A percentile compares a stretch with the other conserved stretches of the same genome.
phyloP scores from a whole-genome alignment of 1,284 basidiomycete genomes.

The Sphagnurus paluster region DNA sequence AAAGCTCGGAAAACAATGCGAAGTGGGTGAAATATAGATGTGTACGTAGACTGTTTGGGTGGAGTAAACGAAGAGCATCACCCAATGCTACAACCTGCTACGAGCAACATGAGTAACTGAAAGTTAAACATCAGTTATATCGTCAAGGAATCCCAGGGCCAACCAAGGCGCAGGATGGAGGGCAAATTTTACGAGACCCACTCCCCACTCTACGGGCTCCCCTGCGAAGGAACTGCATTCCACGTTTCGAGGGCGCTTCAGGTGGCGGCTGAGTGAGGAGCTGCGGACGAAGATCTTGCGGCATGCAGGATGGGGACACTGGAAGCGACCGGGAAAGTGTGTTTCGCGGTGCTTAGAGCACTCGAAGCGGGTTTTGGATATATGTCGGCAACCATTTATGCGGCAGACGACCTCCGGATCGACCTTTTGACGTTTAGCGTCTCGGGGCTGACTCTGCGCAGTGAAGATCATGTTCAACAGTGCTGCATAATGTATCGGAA shows the following conservation, averaged over 20 bases:
- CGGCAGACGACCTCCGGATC: constrained; percentile 20
- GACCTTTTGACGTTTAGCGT: constrained; percentile 11
- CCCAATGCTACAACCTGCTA: background rate
- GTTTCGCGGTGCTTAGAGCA: constrained; percentile 26
- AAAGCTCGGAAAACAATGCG: background rate
- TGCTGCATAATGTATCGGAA: background rate
- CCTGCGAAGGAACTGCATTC: constrained; percentile 17
- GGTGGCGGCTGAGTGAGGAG: constrained; percentile 21
- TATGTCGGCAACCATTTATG: constrained; percentile 21
- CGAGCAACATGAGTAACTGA: background rate
- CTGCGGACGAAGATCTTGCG: constrained; percentile 19
- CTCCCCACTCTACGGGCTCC: constrained; percentile 17
- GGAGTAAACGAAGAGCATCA: background rate
- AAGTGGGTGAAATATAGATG: too few species aligned
- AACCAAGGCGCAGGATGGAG: constrained; percentile 18
- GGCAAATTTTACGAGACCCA: constrained; percentile 18
- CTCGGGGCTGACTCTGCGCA: constrained; percentile 4
- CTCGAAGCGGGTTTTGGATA: constrained; percentile 22
- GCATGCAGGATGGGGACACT: constrained; percentile 21
- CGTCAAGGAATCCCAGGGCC: constrained; percentile 19
- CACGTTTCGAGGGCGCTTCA: constrained; percentile 17
- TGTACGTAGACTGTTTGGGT: background rate
- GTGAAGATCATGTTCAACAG: background rate
- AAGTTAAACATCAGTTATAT: constrained; percentile 10
- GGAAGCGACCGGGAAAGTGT: constrained; percentile 23